Conservation (phyloP, 1,139 yeast species). For the Saccharomyces hybrid region DNA sequence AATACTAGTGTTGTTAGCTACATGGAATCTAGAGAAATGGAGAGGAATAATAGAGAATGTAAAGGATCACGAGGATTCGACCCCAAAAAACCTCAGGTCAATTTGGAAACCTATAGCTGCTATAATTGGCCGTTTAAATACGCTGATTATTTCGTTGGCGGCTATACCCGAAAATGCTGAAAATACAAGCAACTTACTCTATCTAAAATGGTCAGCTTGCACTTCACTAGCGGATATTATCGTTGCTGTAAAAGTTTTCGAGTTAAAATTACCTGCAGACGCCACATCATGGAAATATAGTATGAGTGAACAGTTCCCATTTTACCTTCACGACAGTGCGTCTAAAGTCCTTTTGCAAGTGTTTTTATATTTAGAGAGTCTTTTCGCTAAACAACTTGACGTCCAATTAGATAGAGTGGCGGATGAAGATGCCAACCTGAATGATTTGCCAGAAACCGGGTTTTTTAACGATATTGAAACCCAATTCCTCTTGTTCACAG, state of each 20-base stretch:
- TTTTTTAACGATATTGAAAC: constrained; percentile 31
- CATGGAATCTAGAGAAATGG: constrained; percentile 30
- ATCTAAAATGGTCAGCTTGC: constrained; percentile 18
- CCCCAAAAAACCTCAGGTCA: constrained; percentile 7
- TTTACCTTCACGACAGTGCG: constrained; percentile 12
- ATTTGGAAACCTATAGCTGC: constrained; percentile 11
- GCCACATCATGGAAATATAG: constrained; percentile 19
- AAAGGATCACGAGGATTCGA: neutral
- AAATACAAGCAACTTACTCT: constrained; percentile 3
- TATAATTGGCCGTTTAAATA: constrained; percentile 13
- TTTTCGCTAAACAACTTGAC: constrained; percentile 25
- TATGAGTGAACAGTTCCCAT: constrained; percentile 16
- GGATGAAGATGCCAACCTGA: constrained; percentile 52
- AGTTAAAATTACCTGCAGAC: constrained; percentile 22
- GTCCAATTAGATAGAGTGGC: constrained; percentile 46
- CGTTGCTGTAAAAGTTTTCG: constrained; percentile 30
- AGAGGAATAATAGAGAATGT: constrained; percentile 9
- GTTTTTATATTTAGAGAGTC: constrained; percentile 32
- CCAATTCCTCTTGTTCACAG: constrained; percentile 43
- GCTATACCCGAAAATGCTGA: constrained; percentile 1
- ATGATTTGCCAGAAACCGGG: constrained; percentile 28
- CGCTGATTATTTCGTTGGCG: constrained; percentile 9
- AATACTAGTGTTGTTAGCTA: constrained; percentile 20
- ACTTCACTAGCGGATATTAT: constrained; percentile 25
- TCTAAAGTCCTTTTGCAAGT: constrained; percentile 25